Percentiles rank a stretch among this genome's conserved stretches.
Evolutionary conservation across 306 rosid species (phyloP).

Genomic region (Vigna angularis): DNA sequence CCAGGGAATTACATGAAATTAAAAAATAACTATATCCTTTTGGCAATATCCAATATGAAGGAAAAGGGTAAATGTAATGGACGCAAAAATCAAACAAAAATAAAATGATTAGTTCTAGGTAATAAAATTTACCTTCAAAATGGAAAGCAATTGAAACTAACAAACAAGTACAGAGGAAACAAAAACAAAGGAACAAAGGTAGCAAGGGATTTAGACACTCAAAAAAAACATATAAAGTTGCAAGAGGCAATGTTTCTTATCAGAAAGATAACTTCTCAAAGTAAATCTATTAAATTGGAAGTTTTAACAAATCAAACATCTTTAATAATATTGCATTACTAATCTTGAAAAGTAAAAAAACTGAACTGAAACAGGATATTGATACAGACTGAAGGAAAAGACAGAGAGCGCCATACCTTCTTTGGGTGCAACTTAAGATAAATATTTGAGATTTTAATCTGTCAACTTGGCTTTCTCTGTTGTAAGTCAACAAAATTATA

Average conservation of each 20-base stretch:
- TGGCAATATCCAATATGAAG: neutral
- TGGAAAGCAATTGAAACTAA: neutral
- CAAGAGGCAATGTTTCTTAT: neutral
- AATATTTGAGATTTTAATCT: constrained; percentile 64
- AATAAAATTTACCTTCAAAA: neutral
- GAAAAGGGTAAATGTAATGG: neutral
- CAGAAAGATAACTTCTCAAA: neutral
- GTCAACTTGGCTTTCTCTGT: constrained; percentile 70
- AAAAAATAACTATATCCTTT: neutral
- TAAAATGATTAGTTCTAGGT: neutral
- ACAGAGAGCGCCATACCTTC: constrained; percentile 56
- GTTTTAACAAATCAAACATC: neutral
- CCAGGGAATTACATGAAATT: neutral
- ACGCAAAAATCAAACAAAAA: constrained; percentile 4
- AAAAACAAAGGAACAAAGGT: neutral
- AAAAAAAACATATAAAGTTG: constrained; percentile 13
- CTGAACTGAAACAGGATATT: neutral
- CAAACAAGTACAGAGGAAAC: neutral
- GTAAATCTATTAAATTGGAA: neutral
- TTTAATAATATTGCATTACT: neutral
- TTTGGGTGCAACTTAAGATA: constrained; percentile 81
- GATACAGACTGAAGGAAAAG: neutral
- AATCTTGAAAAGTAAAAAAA: neutral
- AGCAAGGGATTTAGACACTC: neutral
- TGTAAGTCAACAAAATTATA: constrained; percentile 27